A percentile compares a stretch with the other conserved stretches of the same genome.
These are phyloP conservation scores for Colletotrichum agaves DNA, from an alignment of 2,329 filamentous ascomycete genomes.

Conservation along the genomic window DNA sequence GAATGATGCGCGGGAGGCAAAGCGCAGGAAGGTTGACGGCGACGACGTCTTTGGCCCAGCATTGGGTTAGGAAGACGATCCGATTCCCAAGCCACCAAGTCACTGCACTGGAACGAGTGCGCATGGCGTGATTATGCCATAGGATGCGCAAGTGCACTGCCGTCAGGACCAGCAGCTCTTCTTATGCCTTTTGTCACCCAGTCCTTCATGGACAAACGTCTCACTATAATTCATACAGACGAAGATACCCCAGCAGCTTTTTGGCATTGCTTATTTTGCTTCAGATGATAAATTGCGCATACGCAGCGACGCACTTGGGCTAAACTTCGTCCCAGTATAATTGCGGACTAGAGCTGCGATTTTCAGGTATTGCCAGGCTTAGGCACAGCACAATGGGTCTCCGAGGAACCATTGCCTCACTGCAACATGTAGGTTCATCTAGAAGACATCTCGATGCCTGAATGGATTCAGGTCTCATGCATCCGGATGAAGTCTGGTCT, in stretches of 20 bases:
- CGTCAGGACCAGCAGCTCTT: not conserved
- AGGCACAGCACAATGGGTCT: too few species aligned
- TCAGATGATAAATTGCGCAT: not conserved
- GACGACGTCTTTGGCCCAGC: slow-evolving; percentile 59
- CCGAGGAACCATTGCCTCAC: not conserved
- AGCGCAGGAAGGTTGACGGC: slow-evolving; percentile 57
- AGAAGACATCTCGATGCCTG: slow-evolving; percentile 25
- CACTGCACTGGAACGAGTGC: not conserved
- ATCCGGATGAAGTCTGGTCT: not conserved
- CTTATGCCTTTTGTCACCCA: too few species aligned
- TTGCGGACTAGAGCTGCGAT: too few species aligned
- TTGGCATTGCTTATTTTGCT: not conserved
- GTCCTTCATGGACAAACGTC: not conserved
- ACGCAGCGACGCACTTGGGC: not conserved
- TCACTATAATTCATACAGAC: slow-evolving; percentile 18
- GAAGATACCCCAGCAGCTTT: slow-evolving; percentile 19
- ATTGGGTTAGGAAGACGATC: slow-evolving; percentile 3
- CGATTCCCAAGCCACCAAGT: not conserved
- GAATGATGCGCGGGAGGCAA: slow-evolving; percentile 50
- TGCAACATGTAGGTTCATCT: not conserved
- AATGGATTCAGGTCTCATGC: slow-evolving; percentile 1
- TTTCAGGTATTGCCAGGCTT: too few species aligned
- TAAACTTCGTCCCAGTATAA: not conserved
- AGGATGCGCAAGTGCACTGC: not conserved
- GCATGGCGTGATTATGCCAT: not conserved